Evolutionary conservation across 257 asterid species (phyloP).

Genomic region (Haberlea rhodopensis): DNA sequence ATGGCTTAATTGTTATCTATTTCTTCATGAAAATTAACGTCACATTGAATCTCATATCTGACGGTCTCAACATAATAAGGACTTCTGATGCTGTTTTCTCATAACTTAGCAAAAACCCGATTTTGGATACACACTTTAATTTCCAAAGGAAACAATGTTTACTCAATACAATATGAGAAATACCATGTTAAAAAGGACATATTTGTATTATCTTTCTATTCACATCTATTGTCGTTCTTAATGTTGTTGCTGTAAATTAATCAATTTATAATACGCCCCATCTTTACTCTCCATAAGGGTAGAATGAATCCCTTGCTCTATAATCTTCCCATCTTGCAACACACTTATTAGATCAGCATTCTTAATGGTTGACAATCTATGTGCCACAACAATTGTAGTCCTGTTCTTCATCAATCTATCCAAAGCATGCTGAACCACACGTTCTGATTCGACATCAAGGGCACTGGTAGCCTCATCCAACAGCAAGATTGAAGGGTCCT

Average conservation of each 20-base stretch:
- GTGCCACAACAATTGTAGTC: slow-evolving; percentile 73
- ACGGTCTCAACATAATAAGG: too few relatives aligned
- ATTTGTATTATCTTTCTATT: too few relatives aligned
- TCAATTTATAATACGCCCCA: slow-evolving; percentile 67
- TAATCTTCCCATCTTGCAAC: slow-evolving; percentile 72
- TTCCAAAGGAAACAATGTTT: too few relatives aligned
- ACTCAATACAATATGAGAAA: too few relatives aligned
- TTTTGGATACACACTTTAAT: too few relatives aligned
- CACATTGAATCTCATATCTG: too few relatives aligned
- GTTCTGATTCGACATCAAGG: slow-evolving; percentile 74
- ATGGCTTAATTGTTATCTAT: too few relatives aligned
- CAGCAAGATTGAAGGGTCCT: slow-evolving; percentile 68
- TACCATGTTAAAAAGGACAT: too few relatives aligned
- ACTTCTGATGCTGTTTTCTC: too few relatives aligned
- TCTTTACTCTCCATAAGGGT: slow-evolving; percentile 60
- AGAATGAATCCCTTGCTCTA: slow-evolving; percentile 76
- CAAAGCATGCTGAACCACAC: slow-evolving; percentile 63
- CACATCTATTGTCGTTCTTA: slow-evolving; percentile 18
- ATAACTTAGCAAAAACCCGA: too few relatives aligned
- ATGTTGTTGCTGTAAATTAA: slow-evolving; percentile 61
- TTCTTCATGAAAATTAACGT: too few relatives aligned
- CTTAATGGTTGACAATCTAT: slow-evolving; percentile 62
- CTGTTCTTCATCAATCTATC: slow-evolving; percentile 72
- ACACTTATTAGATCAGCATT: slow-evolving; percentile 72
- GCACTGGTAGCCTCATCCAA: slow-evolving; percentile 87